These are phyloP conservation scores for Ceratocystis destructans DNA, from an alignment of 2,329 filamentous ascomycete species.

Conservation along the genomic window DNA sequence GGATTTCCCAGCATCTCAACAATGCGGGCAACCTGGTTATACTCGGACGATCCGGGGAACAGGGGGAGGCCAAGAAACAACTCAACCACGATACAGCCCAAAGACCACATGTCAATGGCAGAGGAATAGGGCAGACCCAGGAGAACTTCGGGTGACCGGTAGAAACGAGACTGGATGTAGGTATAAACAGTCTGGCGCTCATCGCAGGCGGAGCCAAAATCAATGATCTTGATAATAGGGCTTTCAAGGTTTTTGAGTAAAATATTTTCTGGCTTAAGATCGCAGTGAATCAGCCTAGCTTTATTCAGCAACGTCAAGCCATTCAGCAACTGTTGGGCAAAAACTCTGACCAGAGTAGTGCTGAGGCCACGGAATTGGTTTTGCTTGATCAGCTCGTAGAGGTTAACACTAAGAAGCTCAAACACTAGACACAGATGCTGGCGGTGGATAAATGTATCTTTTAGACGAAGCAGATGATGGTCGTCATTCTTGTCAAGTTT, in stretches of 20 bases:
- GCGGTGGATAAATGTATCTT: conserved; percentile 95
- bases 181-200: conserved; percentile 98
- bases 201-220: conserved; percentile 96
- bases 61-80: conserved; percentile 81
- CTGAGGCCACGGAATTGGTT: conserved; percentile 97
- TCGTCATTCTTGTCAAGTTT: conserved; percentile 99
- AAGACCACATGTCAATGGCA: conserved; percentile 98
- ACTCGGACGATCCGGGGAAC: conserved; percentile 95
- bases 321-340: conserved; percentile 91
- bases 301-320: conserved; percentile 88
- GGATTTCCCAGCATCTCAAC: conserved; percentile 96
- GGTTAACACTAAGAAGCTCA: conserved; percentile 87
- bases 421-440: conserved; percentile 96
- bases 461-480: conserved; percentile 83
- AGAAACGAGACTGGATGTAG: conserved; percentile 97
- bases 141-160: conserved; percentile 88
- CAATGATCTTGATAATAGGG: conserved; percentile 99
- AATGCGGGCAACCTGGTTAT: conserved; percentile 94
- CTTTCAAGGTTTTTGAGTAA: conserved; percentile 95
- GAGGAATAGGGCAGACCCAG: conserved; percentile 95
- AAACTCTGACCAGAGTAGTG: conserved; percentile 91
- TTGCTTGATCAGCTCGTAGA: conserved; percentile 98
- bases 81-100: conserved; percentile 96
- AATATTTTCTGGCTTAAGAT: conserved; percentile 97
- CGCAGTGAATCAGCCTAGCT: conserved; percentile 91